Percentiles rank a stretch among this genome's conserved stretches.
Evolutionary conservation across 208 protist genomes (phyloP).

Genomic region (Novymonas esmeraldas): DNA sequence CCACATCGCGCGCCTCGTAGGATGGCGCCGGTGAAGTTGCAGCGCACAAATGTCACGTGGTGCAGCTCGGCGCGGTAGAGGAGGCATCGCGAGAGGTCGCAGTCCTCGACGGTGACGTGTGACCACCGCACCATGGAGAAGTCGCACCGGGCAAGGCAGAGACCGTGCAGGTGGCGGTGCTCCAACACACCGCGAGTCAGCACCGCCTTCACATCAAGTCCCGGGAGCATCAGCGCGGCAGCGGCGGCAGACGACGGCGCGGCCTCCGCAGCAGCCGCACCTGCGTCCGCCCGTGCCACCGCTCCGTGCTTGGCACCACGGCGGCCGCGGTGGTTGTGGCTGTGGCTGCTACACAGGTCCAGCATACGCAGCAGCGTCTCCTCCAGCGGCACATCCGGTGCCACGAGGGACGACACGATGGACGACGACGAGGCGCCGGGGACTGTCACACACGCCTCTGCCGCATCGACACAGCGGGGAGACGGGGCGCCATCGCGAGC

Average conservation of each 20-base stretch:
- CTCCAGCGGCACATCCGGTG: conserved; percentile 18
- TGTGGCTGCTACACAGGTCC: conserved; percentile 7
- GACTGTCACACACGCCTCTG: not conserved
- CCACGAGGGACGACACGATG: not conserved
- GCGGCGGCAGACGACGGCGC: conserved; percentile 17
- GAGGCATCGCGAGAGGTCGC: conserved; percentile 60
- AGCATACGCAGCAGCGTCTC: conserved; percentile 28
- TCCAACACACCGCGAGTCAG: conserved; percentile 39
- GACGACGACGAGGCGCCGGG: not conserved
- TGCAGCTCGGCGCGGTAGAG: conserved; percentile 50
- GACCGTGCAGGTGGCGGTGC: conserved; percentile 30
- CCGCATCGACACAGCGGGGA: not conserved
- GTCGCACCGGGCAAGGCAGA: conserved; percentile 55
- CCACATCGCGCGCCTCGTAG: conserved; percentile 41
- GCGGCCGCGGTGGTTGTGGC: no score
- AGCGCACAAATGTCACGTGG: conserved; percentile 51
- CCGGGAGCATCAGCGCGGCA: conserved; percentile 51
- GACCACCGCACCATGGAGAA: conserved; percentile 57
- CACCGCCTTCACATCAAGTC: conserved; percentile 71
- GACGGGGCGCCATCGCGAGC: no score
- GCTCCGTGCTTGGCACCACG: no score
- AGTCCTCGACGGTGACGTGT: conserved; percentile 37
- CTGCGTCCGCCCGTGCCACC: no score
- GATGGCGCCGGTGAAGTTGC: conserved; percentile 59
- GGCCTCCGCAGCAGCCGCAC: conserved; percentile 1